These are phyloP conservation scores for Pisolithus sp. DNA, from an alignment of 768 basidiomycete species.

Conservation along the genomic window DNA sequence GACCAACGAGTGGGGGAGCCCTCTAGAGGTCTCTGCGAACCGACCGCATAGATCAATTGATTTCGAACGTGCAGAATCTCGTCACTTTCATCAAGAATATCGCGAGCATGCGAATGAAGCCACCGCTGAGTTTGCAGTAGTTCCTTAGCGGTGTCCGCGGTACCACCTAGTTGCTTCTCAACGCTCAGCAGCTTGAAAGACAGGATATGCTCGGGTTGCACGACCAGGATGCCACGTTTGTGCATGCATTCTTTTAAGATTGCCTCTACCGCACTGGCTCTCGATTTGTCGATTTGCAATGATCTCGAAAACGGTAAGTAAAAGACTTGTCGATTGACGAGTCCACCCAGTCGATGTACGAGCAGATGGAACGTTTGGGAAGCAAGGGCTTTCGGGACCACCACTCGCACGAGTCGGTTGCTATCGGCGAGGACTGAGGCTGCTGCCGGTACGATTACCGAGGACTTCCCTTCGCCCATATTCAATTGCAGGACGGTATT, in stretches of 20 bases:
- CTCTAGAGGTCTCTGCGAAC: conserved; percentile 30
- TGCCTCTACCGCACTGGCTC: no score
- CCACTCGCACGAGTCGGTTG: conserved; percentile 19
- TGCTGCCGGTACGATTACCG: conserved; percentile 25
- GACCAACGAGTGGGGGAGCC: conserved; percentile 39
- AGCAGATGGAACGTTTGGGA: conserved; percentile 26
- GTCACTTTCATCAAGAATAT: conserved; percentile 27
- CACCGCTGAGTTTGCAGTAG: conserved; percentile 26
- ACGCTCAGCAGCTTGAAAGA: conserved; percentile 22
- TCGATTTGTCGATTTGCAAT: conserved; percentile 1
- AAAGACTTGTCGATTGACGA: conserved; percentile 23
- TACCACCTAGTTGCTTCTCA: conserved; percentile 22
- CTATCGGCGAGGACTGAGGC: conserved; percentile 18
- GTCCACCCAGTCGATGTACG: conserved; percentile 16
- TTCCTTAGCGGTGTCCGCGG: background rate
- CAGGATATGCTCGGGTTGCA: conserved; percentile 28
- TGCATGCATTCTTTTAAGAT: conserved; percentile 12
- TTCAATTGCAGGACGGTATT: conserved; percentile 24
- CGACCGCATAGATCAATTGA: conserved; percentile 42
- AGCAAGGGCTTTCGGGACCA: conserved; percentile 22
- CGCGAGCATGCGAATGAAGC: conserved; percentile 19
- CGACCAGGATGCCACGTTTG: conserved; percentile 19
- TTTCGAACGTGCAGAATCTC: conserved; percentile 35
- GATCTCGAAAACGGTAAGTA: conserved; percentile 23
- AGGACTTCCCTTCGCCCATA: conserved; percentile 34